Evolutionary conservation across 2,329 filamentous ascomycete species (phyloP), one percentile per base, ranked within the genome.

Genomic region (Sphaerulina musiva): DNA sequence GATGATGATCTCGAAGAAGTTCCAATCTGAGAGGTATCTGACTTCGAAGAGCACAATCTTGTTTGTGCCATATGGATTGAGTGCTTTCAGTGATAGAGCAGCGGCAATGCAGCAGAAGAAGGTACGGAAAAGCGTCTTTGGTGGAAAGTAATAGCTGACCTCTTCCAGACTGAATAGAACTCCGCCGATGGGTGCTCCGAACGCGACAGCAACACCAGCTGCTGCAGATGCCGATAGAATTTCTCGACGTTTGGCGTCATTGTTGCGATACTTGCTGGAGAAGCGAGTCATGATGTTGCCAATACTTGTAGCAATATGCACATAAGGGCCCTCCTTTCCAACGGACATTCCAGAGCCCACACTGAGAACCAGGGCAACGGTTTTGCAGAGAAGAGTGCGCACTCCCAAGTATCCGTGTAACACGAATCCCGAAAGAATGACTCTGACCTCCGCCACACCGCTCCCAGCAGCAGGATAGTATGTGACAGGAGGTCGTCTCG

Each of bases 11-110:
- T 98, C 93, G 68, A 97, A 97, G 66, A 89, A 89, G 62, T 89
- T 84, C 93, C 93, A 98, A 68, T 97, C 92, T 1, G 84, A 81
- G 9, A 88, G 70, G 68, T 97, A 98, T 9, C 91, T 84, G 48
- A 98, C 90, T 69, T 97, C 84, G 69, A 98, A 98, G 66, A 97
- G 80, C 63, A 98, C 93, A 59, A 98, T 95, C 73, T 98, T 97
- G 68, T 87, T 84, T 0, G 91, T 97, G 31, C 92, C 92, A 64
- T 97, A 98, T 0, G 93, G 93, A 64, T 98, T 95, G 38, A 97
- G 76, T 62, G 96, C 96, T 66, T 96, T 96, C 62, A 98, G 77
- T 1, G 91, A 92, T 34, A 98, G 73, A 0, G 93, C 90, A 1
- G 93, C 91, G 32, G 76, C 79, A 64, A 97, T 97, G 71, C 92